Percentiles rank a stretch among this genome's conserved stretches.
Conservation (phyloP, 805 yeast genomes). For the Metschnikowia shivogae region DNA sequence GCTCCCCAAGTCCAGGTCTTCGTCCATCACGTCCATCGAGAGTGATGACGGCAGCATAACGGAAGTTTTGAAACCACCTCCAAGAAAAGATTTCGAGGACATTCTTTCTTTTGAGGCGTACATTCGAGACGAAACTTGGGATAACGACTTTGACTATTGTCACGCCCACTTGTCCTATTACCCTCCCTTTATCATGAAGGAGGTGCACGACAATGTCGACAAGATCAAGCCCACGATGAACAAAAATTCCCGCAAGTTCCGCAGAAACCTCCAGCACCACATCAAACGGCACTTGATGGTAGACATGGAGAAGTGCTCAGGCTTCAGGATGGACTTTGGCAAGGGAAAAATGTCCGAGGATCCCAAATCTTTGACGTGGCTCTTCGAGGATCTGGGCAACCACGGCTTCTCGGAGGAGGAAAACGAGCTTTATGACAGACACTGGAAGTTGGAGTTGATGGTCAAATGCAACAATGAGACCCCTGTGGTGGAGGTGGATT, state of each 20-base stretch:
- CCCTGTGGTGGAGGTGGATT: constrained; percentile 65
- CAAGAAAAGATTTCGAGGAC: constrained; percentile 54
- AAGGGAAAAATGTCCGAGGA: constrained; percentile 45
- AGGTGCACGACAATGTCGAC: constrained; percentile 64
- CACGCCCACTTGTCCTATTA: constrained; percentile 64
- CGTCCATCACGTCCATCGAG: constrained; percentile 37
- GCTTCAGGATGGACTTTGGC: constrained; percentile 51
- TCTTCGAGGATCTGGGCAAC: constrained; percentile 52
- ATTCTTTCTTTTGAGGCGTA: constrained; percentile 58
- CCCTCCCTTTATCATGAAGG: constrained; percentile 70
- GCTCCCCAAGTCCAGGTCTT: constrained; percentile 35
- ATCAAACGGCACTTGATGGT: constrained; percentile 64
- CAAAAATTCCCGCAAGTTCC: constrained; percentile 66
- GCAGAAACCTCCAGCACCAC: constrained; percentile 72
- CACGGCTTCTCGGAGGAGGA: constrained; percentile 53
- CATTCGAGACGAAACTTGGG: constrained; percentile 70
- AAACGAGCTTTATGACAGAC: constrained; percentile 43
- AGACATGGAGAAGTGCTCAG: constrained; percentile 61
- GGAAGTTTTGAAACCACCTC: constrained; percentile 36
- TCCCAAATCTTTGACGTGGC: constrained; percentile 58
- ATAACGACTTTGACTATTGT: constrained; percentile 65
- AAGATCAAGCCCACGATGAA: constrained; percentile 69
- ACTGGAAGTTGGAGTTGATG: constrained; percentile 61
- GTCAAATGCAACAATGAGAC: constrained; percentile 63
- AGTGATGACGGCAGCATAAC: constrained; percentile 26